Evolutionary conservation across 169 alveolate genomes (phyloP).

Genomic region (Plasmodium reichenowi): DNA sequence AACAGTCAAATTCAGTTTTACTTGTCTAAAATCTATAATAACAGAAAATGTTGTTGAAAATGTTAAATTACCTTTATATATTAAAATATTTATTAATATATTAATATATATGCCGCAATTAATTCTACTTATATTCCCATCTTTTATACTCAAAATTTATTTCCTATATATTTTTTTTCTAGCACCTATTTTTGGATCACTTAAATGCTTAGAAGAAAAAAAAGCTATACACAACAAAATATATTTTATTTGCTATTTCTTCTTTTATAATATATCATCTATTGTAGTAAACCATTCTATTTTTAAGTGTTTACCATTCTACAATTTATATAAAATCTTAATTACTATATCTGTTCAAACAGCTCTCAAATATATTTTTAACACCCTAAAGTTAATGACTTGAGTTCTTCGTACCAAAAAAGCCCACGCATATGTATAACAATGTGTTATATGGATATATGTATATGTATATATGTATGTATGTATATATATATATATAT

Average conservation of each 20-base stretch:
- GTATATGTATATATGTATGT: too few species aligned
- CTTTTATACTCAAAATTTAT: slow-evolving; percentile 61
- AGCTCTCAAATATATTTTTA: slow-evolving; percentile 58
- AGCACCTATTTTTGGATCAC: slow-evolving; percentile 69
- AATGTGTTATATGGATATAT: too few species aligned
- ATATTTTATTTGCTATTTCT: slow-evolving; percentile 57
- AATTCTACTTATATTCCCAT: slow-evolving; percentile 44
- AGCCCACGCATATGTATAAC: too few species aligned
- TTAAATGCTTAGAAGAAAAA: slow-evolving; percentile 71
- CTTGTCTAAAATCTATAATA: slow-evolving; percentile 52
- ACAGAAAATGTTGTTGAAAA: slow-evolving; percentile 59
- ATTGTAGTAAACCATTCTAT: slow-evolving; percentile 51
- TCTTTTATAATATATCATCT: slow-evolving; percentile 61
- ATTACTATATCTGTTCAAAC: slow-evolving; percentile 59
- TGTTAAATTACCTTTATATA: slow-evolving; percentile 57
- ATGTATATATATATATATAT: too few species aligned
- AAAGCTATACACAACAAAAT: slow-evolving; percentile 39
- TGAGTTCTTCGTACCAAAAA: not conserved
- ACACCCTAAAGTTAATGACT: slow-evolving; percentile 11
- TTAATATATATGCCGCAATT: slow-evolving; percentile 65
- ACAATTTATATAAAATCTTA: slow-evolving; percentile 69
- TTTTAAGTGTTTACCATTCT: slow-evolving; percentile 62
- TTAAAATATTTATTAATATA: slow-evolving; percentile 43
- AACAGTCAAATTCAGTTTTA: slow-evolving; percentile 54
- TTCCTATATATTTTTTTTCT: slow-evolving; percentile 56